Percentiles rank a stretch among this genome's conserved stretches.
Evolutionary conservation across 2,329 filamentous ascomycete genomes (phyloP).

Genomic region (Trichoderma endophyticum): DNA sequence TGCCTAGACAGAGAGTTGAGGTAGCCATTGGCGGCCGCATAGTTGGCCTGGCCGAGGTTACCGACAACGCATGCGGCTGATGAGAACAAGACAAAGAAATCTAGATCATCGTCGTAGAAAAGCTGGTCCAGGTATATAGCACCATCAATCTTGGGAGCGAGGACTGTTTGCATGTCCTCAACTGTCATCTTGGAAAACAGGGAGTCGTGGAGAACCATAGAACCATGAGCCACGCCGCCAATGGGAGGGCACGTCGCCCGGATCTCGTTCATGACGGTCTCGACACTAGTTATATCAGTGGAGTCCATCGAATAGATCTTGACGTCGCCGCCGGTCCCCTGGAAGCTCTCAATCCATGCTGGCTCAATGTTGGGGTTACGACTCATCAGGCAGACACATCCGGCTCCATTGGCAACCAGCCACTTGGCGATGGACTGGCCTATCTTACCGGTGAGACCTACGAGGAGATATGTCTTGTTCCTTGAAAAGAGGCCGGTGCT

Average conservation of each 20-base stretch:
- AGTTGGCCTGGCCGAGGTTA: conserved; percentile 41
- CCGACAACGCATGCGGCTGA: conserved; percentile 31
- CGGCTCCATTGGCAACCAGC: conserved; percentile 39
- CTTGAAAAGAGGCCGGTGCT: no score
- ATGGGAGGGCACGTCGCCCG: conserved; percentile 32
- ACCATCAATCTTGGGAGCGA: conserved; percentile 34
- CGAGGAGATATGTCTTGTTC: conserved; percentile 19
- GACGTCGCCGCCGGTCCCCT: no score
- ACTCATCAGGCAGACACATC: conserved; percentile 38
- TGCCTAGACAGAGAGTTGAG: conserved; percentile 38
- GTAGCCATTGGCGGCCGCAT: conserved; percentile 44
- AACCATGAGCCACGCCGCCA: conserved; percentile 42
- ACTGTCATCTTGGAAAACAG: conserved; percentile 30
- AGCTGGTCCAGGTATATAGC: no score
- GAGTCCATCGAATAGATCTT: no score
- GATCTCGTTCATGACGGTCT: no score
- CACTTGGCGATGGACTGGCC: conserved; percentile 39
- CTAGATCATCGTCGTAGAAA: no score
- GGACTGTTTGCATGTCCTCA: conserved; percentile 24
- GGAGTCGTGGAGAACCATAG: conserved; percentile 42
- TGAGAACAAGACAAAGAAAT: conserved; percentile 34
- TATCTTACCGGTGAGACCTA: conserved; percentile 33
- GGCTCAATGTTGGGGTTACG: conserved; percentile 33
- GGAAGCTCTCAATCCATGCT: conserved; percentile 18
- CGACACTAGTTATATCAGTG: no score